Base-by-base conservation (phyloP, 2,329 filamentous ascomycete genomes). In the Colletotrichum caudatum region DNA sequence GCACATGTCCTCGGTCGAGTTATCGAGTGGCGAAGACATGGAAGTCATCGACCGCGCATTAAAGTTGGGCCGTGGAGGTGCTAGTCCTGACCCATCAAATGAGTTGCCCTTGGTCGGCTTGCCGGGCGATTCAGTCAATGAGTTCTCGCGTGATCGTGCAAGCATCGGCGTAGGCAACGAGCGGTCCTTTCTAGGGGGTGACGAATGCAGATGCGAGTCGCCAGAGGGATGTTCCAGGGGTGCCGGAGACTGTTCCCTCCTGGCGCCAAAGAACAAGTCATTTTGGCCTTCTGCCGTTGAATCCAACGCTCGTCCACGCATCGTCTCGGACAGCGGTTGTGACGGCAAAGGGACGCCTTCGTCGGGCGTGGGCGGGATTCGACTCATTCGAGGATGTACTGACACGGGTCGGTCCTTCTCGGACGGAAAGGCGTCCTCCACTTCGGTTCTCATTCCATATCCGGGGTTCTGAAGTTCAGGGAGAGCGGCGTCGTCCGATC, bases 361-460 rank as follows among this genome's bases (percentile, higher is more conserved):
- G 63, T 88, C 85, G 1, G 85, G 84, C 0, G 84, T 87, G 2
- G 85, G 84, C 14, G 86, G 86, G 64, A 90, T 85, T 33, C 87
- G 88, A 78, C 92, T 94, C 84, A 95, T 89, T 37, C 90, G 88
- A 33, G 93, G 92, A 76, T 95, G 91, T 84, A 94, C 90, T 4
- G 93, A 95, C 73, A 88, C 84, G 2, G 93, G 93, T 66, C 93
- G 87, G 66, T 88, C 77, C n/a, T 78, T 82, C 18, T 79, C 76
- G 2, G 59, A 64, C 44, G 66, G 66, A 58, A 85, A 84, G 18
- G 86, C 84, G 74, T 91, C 89, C 57, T 91, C 89, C 48, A 91
- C 80, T 75, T 90, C 87, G 7, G 86, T 86, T 74, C 82, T 86
- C 69, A 88, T 76, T 26, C 86, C 87, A 57, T 88, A 76, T 20